Percentiles rank a stretch among this genome's conserved stretches.
These are phyloP conservation scores for Kwoniella sp. DNA, from an alignment of 768 basidiomycete genomes.

Conservation along the genomic window DNA sequence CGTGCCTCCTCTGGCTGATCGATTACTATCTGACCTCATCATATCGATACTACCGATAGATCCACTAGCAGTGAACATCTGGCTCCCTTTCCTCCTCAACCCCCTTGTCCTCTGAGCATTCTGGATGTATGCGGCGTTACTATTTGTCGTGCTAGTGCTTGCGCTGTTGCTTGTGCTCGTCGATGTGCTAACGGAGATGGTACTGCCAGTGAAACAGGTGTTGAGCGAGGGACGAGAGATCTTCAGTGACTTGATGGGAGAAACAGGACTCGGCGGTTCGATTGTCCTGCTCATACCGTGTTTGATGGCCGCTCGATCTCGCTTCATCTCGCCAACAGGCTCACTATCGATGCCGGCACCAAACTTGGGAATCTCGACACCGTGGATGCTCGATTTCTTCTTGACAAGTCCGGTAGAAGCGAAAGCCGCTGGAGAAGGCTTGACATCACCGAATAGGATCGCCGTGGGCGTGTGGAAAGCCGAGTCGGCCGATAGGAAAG, in stretches of 20 bases:
- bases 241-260: slow-evolving; percentile 27
- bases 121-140: slow-evolving; percentile 29
- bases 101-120: slow-evolving; percentile 35
- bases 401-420: slow-evolving; percentile 58
- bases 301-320: slow-evolving; percentile 19
- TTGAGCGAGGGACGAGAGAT: slow-evolving; percentile 15
- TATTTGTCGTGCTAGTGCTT: slow-evolving; percentile 8
- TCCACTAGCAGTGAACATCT: slow-evolving; percentile 41
- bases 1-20: slow-evolving; percentile 10
- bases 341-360: slow-evolving; percentile 17
- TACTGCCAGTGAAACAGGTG: slow-evolving; percentile 15
- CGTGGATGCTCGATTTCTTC: slow-evolving; percentile 42
- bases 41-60: slow-evolving; percentile 39
- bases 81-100: slow-evolving; percentile 44
- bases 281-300: slow-evolving; percentile 15
- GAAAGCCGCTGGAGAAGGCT: slow-evolving; percentile 57
- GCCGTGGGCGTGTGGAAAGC: slow-evolving; percentile 34
- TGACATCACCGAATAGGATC: slow-evolving; percentile 41
- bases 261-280: slow-evolving; percentile 21
- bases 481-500: slow-evolving; percentile 16
- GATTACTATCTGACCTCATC: slow-evolving; percentile 15
- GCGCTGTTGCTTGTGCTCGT: slow-evolving; percentile 6
- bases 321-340: slow-evolving; percentile 24
- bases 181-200: slow-evolving; percentile 17
- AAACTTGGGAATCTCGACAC: slow-evolving; percentile 39